Evolutionary conservation across 306 rosid genomes (phyloP), one percentile per base, ranked within the genome.

Genomic region (Prunus fruticosa): DNA sequence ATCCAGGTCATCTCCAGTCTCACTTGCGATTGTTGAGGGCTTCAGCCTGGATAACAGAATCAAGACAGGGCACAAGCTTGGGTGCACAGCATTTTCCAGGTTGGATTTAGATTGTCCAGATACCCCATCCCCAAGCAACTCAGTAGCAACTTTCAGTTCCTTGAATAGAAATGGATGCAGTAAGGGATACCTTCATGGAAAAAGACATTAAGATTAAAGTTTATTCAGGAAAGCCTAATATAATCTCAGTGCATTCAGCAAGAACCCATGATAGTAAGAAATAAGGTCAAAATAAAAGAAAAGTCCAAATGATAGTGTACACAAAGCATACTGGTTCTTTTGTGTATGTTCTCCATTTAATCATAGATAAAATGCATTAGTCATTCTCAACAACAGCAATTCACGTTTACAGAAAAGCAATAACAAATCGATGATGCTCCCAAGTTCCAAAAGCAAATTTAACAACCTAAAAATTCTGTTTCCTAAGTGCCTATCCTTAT

Each of bases 31-130:
- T 66, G 97, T 90, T 78, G 97, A 92, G 76, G 97, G 97, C 86
- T 89, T 90, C 67, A 95, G 93, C 90, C 98, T 88, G 51, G 97
- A 89, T 72, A 95, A 80, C 76, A 95, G 90, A 77, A 92, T 95
- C 65, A 95, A 86, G 70, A 92, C 81, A n/a, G 98, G 98, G 82
- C 85, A 95, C 91, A 95, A 79, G 82, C 98, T 95, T 64, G 98
- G 97, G 85, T 95, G 98, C 86, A 95, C 90, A 83, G 84, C 86
- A 76, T 84, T 91, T 83, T 91, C 93, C 71, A 79, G 75, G 84
- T 79, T 82, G 75, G 82, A 84, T 80, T 82, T 88, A 62, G 86
- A 82, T 75, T 76, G 67, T 79, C 82, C 89, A 70, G 90, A 86
- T 52, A 85, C 79, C 61, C 83, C 81, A 65, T 83, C 87, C 64